Percentiles rank a stretch among this genome's conserved stretches.
These are phyloP conservation scores for Hymenoscyphus fraxineus DNA, from an alignment of 2,329 filamentous ascomycete genomes.

Conservation along the genomic window DNA sequence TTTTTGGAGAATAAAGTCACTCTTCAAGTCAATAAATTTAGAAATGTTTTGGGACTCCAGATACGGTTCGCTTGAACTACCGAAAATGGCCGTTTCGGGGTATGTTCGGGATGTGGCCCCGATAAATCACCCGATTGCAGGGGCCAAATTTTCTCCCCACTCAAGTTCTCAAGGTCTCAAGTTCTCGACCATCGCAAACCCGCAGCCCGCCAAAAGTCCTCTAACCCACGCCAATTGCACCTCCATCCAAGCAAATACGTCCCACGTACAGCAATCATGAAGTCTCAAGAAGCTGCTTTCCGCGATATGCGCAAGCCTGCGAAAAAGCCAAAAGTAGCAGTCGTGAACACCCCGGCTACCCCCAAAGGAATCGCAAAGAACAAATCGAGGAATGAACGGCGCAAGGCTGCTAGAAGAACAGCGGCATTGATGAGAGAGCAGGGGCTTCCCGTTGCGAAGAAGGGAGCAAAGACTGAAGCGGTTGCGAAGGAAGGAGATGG, in stretches of 20 bases:
- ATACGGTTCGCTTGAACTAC: too few relatives aligned
- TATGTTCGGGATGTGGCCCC: not conserved
- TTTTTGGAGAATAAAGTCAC: slow-evolving; percentile 42
- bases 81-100: too few relatives aligned
- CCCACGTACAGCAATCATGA: slow-evolving; percentile 28
- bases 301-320: slow-evolving; percentile 8
- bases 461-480: not conserved
- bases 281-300: slow-evolving; percentile 15
- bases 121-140: not conserved
- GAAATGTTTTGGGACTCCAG: too few relatives aligned
- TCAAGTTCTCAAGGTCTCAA: too few relatives aligned
- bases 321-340: slow-evolving; percentile 5
- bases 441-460: not conserved
- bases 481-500: not conserved
- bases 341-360: slow-evolving; percentile 7
- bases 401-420: slow-evolving; percentile 13
- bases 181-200: not conserved
- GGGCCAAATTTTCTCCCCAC: not conserved
- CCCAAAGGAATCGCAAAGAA: slow-evolving; percentile 10
- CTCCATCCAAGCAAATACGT: not conserved
- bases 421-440: slow-evolving; percentile 5
- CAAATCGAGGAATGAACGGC: slow-evolving; percentile 11
- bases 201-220: not conserved
- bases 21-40: not conserved
- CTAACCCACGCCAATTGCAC: not conserved